Conservation (phyloP, 306 rosid genomes). For the Dicorynia guianensis region DNA sequence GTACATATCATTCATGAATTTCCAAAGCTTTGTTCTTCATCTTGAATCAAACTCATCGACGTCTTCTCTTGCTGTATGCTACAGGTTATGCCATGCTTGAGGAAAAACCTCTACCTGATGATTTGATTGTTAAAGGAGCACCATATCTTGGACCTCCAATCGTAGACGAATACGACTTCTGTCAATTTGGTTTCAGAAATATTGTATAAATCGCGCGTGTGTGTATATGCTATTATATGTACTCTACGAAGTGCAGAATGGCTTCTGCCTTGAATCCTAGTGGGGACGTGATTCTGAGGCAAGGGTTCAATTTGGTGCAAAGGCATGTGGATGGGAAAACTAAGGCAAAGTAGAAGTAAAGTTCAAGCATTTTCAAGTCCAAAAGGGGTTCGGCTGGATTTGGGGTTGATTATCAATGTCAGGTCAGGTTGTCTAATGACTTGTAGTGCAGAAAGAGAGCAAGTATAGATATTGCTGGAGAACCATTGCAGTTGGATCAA, state of each 20-base stretch:
- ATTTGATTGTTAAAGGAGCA: conserved; percentile 61
- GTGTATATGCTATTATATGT: neutral
- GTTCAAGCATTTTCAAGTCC: too few relatives aligned
- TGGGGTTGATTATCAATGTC: too few relatives aligned
- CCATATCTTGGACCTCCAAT: conserved; percentile 62
- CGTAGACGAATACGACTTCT: conserved; percentile 6
- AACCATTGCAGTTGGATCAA: neutral
- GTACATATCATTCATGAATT: conserved; percentile 41
- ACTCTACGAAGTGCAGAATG: too few relatives aligned
- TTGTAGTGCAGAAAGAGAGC: neutral
- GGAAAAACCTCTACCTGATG: conserved; percentile 59
- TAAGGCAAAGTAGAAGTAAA: too few relatives aligned
- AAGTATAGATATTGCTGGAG: neutral
- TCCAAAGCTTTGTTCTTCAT: too few relatives aligned
- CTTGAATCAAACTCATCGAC: too few relatives aligned
- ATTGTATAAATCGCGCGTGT: neutral
- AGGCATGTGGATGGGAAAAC: too few relatives aligned
- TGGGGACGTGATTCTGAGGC: neutral
- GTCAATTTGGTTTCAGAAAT: conserved; percentile 11
- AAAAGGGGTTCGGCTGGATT: too few relatives aligned
- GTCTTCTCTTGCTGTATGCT: too few relatives aligned
- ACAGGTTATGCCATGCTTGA: conserved; percentile 66
- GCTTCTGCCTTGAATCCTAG: too few relatives aligned
- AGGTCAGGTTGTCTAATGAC: too few relatives aligned
- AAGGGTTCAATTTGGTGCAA: neutral